Percentiles rank a stretch among this genome's conserved stretches.
These are phyloP conservation scores for Quercus tomentella DNA, from an alignment of 331 rosid species.

Conservation along the genomic window DNA sequence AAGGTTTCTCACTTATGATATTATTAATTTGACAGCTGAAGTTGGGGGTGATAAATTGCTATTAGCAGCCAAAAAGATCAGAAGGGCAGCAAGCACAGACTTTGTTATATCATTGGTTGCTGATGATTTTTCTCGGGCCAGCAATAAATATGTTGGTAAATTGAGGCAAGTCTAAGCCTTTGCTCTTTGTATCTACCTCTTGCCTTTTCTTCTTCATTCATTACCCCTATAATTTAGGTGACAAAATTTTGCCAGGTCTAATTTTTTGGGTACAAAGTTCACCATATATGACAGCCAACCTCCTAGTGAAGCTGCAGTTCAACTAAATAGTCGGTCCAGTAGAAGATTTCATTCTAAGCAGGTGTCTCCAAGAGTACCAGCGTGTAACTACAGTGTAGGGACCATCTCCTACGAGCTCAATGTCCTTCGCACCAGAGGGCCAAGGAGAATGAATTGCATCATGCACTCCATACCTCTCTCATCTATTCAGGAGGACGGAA, in stretches of 20 bases:
- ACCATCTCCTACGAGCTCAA: slow-evolving; percentile 64
- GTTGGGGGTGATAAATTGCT: slow-evolving; percentile 54
- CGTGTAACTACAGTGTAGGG: slow-evolving; percentile 51
- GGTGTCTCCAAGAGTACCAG: slow-evolving; percentile 67
- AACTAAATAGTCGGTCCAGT: slow-evolving; percentile 34
- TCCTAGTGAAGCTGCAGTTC: slow-evolving; percentile 30
- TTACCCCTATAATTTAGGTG: slow-evolving; percentile 6
- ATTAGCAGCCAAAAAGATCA: slow-evolving; percentile 73
- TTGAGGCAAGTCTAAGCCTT: slow-evolving; percentile 44
- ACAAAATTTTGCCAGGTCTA: slow-evolving; percentile 56
- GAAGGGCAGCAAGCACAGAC: slow-evolving; percentile 75
- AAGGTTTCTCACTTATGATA: slow-evolving; percentile 15
- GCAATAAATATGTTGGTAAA: slow-evolving; percentile 69
- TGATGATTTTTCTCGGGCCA: slow-evolving; percentile 73
- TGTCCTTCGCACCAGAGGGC: slow-evolving; percentile 77
- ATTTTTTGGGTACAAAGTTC: slow-evolving; percentile 83
- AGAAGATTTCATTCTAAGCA: slow-evolving; percentile 65
- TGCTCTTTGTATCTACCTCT: neutral
- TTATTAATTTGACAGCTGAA: slow-evolving; percentile 50
- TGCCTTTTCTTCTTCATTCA: neutral
- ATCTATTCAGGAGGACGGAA: slow-evolving; percentile 70
- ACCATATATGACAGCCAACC: slow-evolving; percentile 59
- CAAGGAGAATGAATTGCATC: slow-evolving; percentile 73
- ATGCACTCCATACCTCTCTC: slow-evolving; percentile 71
- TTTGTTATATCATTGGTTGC: slow-evolving; percentile 64